Base-by-base conservation (phyloP, 164 flowering plant genomes). In the Nymphaea thermarum region DNA sequence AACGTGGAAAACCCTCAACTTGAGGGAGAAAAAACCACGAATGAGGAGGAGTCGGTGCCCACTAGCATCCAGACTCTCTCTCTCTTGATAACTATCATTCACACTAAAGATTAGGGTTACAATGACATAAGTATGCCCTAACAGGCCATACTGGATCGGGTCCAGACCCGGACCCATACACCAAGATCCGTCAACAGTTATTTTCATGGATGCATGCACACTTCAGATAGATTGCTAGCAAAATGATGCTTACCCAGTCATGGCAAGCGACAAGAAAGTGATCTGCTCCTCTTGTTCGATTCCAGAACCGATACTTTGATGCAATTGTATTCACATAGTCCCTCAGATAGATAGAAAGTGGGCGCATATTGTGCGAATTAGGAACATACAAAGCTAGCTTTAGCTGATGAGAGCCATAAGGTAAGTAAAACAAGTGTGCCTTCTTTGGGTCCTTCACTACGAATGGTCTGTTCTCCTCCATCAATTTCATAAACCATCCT, bases 251-350 rank as follows among this genome's bases (percentile, higher is more conserved):
- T 68, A 75, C 77, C 77, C 77, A 75, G 43, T 75, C 77, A 68
- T 75, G 77, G 68, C 77, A 75, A 62, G 77, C 77, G 71, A 75
- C 77, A 53, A 75, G 63, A 66, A 75, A 75, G 68, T 75, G 77
- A 62, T 75, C 74, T 61, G 71, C 45, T 60, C 77, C 77, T 45
- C 61, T 65, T 16, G 74, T 75, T 18, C 71, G 68, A 42, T 75
- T 75, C 77, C 77, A 75, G 64, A 71, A 75, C 16, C 71, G 77
- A 51, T 75, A 75, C 57, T 71, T 75, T 7, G 77, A 68, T 63
- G 77, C 71, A 44, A 75, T 61, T 43, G n/a, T 43, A 45, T 75
- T 71, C 68, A 75, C 74, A 51, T 75, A 75, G 64, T 75, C 74
- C 63, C 44, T 75, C 65, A 75, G 64, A 63, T 64, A 75, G 66